phyloP scores from a whole-genome alignment of 345 rosid genomes.

The Cochlearia excelsa region DNA sequence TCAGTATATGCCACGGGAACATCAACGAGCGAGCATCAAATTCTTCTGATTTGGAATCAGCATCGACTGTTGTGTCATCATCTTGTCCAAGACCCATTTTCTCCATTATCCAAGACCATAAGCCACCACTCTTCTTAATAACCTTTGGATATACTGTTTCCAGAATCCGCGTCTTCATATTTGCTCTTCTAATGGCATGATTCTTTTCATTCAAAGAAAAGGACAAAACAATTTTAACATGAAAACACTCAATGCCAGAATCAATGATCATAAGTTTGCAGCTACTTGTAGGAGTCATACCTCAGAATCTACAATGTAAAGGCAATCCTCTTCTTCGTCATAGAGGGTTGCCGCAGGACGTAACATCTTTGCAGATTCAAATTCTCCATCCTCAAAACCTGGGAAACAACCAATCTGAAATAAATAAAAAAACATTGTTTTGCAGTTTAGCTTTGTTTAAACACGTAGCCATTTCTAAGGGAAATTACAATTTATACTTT shows the following conservation, averaged over 20 bases:
- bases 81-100: conserved; percentile 56
- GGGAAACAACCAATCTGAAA: conserved; percentile 94
- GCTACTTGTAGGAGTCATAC: conserved; percentile 40
- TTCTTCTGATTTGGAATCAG: conserved; percentile 49
- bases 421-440: conserved; percentile 40
- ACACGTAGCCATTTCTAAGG: not conserved
- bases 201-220: conserved; percentile 50
- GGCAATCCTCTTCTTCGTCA: conserved; percentile 63
- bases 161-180: conserved; percentile 65
- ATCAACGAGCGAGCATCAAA: conserved; percentile 42
- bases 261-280: conserved; percentile 13
- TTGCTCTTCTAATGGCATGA: conserved; percentile 91
- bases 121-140: conserved; percentile 40
- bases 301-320: conserved; percentile 91
- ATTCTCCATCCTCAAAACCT: conserved; percentile 97
- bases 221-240: conserved; percentile 9
- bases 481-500: not conserved
- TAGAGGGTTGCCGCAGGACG: conserved; percentile 80
- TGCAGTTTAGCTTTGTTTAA: conserved; percentile 31
- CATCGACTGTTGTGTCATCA: conserved; percentile 33
- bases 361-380: conserved; percentile 76
- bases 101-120: conserved; percentile 71
- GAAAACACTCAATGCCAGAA: conserved; percentile 5
- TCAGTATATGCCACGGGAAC: conserved; percentile 92
- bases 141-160: conserved; percentile 79